Evolutionary conservation across 2,329 filamentous ascomycete species (phyloP).

Genomic region (Chalaropsis ovoidea): DNA sequence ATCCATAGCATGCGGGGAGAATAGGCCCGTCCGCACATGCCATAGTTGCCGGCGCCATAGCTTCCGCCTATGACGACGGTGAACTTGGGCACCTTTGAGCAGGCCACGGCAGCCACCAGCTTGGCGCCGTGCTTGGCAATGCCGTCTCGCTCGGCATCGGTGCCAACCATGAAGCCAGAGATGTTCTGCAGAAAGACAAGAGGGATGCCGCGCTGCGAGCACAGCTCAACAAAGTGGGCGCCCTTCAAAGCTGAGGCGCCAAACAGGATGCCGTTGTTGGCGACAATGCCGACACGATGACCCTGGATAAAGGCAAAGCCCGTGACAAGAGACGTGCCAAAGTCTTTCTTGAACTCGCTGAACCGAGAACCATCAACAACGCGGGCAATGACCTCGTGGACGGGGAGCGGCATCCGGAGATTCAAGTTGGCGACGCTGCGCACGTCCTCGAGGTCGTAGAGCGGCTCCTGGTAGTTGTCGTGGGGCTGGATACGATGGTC

Average conservation of each 20-base stretch:
- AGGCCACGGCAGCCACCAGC: conserved; percentile 88
- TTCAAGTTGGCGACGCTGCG: conserved; percentile 85
- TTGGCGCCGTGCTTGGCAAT: conserved; percentile 98
- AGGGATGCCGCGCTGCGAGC: conserved; percentile 78
- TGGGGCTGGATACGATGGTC: neutral
- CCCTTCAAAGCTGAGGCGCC: conserved; percentile 82
- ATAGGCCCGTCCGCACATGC: conserved; percentile 95
- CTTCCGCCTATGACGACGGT: conserved; percentile 91
- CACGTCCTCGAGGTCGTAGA: conserved; percentile 71
- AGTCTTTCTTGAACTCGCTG: conserved; percentile 87
- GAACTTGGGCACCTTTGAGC: conserved; percentile 90
- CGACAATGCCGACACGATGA: conserved; percentile 81
- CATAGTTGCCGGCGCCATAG: conserved; percentile 93
- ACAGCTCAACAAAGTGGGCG: conserved; percentile 93
- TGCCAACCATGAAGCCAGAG: conserved; percentile 94
- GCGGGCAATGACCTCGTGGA: conserved; percentile 82
- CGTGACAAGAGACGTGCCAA: conserved; percentile 80
- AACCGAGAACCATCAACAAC: conserved; percentile 87
- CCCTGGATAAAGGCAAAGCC: conserved; percentile 87
- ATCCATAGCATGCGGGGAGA: conserved; percentile 86
- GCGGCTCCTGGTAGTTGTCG: conserved; percentile 55
- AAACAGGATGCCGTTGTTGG: conserved; percentile 94
- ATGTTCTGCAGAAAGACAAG: conserved; percentile 95
- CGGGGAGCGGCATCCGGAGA: conserved; percentile 71
- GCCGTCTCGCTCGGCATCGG: conserved; percentile 81